These are phyloP conservation scores for Paracamarosporium sp. DNA, from an alignment of 2,329 filamentous ascomycete species.

Conservation along the genomic window DNA sequence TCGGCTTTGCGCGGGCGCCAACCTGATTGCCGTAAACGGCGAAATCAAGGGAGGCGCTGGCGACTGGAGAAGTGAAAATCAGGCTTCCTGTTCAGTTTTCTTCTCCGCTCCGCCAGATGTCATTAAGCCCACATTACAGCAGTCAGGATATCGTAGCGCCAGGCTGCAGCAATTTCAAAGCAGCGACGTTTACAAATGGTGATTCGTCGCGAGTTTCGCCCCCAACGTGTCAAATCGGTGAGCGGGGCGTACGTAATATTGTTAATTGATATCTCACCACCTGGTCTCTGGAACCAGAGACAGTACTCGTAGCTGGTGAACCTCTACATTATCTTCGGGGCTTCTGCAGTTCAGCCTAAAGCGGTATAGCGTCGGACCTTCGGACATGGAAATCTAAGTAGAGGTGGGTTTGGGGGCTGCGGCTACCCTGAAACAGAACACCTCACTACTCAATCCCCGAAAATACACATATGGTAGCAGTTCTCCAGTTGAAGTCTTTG, in stretches of 20 bases:
- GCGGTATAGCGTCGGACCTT: constrained; percentile 1
- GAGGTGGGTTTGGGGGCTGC: constrained; percentile 1
- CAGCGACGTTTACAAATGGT: too few species aligned
- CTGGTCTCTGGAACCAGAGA: neutral
- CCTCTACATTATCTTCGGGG: constrained; percentile 1
- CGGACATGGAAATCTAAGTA: neutral
- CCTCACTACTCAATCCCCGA: neutral
- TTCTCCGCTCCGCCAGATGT: neutral
- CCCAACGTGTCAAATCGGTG: neutral
- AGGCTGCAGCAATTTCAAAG: neutral
- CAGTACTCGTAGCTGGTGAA: constrained; percentile 1
- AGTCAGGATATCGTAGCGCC: neutral
- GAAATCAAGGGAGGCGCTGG: too few species aligned
- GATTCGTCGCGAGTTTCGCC: too few species aligned
- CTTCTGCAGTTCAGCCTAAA: constrained; percentile 1
- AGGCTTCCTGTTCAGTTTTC: too few species aligned
- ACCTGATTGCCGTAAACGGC: too few species aligned
- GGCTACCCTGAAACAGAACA: neutral
- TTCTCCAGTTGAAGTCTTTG: neutral
- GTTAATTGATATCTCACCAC: neutral
- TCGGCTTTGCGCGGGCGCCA: too few species aligned
- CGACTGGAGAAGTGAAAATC: too few species aligned
- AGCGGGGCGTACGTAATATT: neutral
- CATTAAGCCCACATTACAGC: neutral
- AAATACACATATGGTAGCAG: constrained; percentile 1